Conservation (phyloP, 441 rosid species). For the Brassica hybrid region DNA sequence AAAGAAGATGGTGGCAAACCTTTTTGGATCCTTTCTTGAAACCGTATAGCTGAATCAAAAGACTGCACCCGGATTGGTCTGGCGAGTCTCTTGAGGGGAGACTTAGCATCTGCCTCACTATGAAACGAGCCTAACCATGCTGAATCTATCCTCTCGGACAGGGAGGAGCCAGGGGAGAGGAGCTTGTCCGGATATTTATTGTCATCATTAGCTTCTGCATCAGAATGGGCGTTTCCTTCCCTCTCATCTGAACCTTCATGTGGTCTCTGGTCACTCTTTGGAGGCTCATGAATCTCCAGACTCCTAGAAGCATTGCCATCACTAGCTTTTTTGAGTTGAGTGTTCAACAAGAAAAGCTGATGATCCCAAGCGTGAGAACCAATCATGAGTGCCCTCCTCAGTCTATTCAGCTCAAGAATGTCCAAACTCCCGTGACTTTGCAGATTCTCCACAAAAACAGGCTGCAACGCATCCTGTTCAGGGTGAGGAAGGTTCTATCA, state of each 20-base stretch:
- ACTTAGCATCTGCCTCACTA: slow-evolving; percentile 49
- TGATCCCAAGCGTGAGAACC: slow-evolving; percentile 80
- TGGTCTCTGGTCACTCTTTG: slow-evolving; percentile 36
- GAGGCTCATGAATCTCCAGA: slow-evolving; percentile 43
- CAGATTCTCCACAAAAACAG: slow-evolving; percentile 48
- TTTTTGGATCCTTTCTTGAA: slow-evolving; percentile 64
- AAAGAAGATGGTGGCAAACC: slow-evolving; percentile 67
- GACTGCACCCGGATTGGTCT: slow-evolving; percentile 78
- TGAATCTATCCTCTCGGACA: slow-evolving; percentile 91
- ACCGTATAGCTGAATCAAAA: slow-evolving; percentile 83
- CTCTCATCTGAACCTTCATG: slow-evolving; percentile 42
- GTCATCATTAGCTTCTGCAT: slow-evolving; percentile 48
- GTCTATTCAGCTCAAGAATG: slow-evolving; percentile 76
- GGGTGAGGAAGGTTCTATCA: slow-evolving; percentile 19
- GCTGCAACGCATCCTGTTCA: slow-evolving; percentile 65
- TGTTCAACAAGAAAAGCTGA: slow-evolving; percentile 67
- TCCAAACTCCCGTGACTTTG: slow-evolving; percentile 56
- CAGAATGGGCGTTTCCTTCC: slow-evolving; percentile 52
- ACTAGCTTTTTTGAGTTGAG: slow-evolving; percentile 56
- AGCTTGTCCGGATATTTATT: slow-evolving; percentile 31
- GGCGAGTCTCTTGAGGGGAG: slow-evolving; percentile 53
- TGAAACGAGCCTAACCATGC: slow-evolving; percentile 93
- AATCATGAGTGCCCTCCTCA: slow-evolving; percentile 72
- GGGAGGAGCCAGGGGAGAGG: slow-evolving; percentile 58
- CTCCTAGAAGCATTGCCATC: slow-evolving; percentile 43